phyloP scores from a whole-genome alignment of 1,139 yeast genomes.

The Cylindricascospora bacillispora region DNA sequence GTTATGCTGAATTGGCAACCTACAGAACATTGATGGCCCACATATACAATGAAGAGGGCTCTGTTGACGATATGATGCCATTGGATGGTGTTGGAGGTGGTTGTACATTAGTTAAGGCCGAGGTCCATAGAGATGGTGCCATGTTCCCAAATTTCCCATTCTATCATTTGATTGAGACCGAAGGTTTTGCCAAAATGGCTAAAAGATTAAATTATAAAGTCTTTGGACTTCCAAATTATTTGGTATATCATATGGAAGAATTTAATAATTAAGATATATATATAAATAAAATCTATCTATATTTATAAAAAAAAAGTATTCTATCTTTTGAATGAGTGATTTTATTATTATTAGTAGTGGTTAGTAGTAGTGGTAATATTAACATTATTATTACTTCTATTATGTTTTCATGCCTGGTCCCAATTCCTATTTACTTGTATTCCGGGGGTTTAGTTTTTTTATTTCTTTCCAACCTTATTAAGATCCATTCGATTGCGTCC shows the following conservation, averaged over 20 bases:
- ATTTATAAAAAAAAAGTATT: not conserved
- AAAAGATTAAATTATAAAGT: conserved; percentile 85
- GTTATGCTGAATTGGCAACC: conserved; percentile 85
- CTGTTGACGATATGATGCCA: conserved; percentile 50
- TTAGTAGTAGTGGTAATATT: too few species aligned
- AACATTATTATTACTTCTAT: too few species aligned
- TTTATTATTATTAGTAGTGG: not conserved
- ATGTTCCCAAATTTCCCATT: conserved; percentile 98
- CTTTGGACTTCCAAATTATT: conserved; percentile 84
- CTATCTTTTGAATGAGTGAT: not conserved
- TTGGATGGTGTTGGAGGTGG: conserved; percentile 98
- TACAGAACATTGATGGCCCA: conserved; percentile 94
- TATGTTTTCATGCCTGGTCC: too few species aligned
- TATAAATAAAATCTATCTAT: not conserved
- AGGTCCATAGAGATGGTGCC: conserved; percentile 97
- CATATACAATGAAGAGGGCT: conserved; percentile 56
- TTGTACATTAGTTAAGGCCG: conserved; percentile 88
- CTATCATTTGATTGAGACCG: conserved; percentile 92
- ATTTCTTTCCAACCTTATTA: conserved; percentile 63
- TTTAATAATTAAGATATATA: conserved; percentile 20
- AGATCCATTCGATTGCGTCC: conserved; percentile 85
- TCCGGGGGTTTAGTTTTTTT: conserved; percentile 60
- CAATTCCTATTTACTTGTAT: conserved; percentile 12
- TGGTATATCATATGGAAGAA: conserved; percentile 78
- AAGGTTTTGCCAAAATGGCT: conserved; percentile 98